Conservation (phyloP, 306 rosid genomes). For the Cicer cuneatum region DNA sequence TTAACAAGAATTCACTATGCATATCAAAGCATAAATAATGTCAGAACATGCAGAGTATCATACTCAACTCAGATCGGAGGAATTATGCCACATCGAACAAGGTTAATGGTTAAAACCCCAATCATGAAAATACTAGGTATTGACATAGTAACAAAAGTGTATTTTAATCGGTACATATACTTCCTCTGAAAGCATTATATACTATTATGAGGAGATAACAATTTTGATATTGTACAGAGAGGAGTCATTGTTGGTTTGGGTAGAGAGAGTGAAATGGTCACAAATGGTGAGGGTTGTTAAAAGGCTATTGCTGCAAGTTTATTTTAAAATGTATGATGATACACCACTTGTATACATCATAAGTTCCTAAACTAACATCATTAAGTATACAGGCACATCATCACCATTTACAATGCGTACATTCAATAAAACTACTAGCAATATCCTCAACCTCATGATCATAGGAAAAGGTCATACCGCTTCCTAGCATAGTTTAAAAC, state of each 20-base stretch:
- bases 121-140: slow-evolving; percentile 13
- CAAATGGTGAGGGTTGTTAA: no score
- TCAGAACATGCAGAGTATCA: background rate
- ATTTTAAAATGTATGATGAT: background rate
- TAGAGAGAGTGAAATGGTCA: no score
- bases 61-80: slow-evolving; percentile 9
- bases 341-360: background rate
- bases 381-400: background rate
- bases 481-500: background rate
- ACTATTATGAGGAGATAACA: background rate
- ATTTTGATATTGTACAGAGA: background rate
- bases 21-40: background rate
- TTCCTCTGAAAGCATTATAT: no score
- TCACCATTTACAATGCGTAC: background rate
- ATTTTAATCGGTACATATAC: no score
- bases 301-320: background rate
- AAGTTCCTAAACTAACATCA: background rate
- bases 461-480: background rate
- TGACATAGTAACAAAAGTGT: no score
- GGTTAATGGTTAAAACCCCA: background rate
- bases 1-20: background rate
- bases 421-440: background rate
- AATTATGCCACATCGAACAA: slow-evolving; percentile 16
- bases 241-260: no score
- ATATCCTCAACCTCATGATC: background rate